phyloP scores from a whole-genome alignment of 1,284 basidiomycete species.

The Porodaedalea pini region DNA sequence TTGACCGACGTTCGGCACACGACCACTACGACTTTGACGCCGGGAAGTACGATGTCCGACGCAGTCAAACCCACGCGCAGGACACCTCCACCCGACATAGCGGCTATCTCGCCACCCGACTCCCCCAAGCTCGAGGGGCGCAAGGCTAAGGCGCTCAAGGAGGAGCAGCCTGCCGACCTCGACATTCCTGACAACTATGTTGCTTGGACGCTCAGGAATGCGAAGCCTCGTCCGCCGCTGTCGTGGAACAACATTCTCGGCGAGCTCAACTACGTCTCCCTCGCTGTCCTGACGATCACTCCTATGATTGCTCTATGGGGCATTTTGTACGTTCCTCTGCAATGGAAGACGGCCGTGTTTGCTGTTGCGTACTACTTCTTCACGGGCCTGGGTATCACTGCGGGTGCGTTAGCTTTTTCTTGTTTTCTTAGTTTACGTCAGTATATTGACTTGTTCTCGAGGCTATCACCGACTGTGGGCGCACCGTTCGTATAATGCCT shows the following conservation, averaged over 20 bases:
- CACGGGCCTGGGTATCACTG: conserved; percentile 63
- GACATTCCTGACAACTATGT: conserved; percentile 90
- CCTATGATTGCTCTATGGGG: conserved; percentile 73
- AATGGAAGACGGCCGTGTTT: conserved; percentile 69
- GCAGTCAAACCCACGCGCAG: conserved; percentile 22
- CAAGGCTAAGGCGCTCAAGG: conserved; percentile 30
- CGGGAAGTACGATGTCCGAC: conserved; percentile 14
- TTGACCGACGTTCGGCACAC: conserved; percentile 13
- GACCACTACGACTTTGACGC: not conserved
- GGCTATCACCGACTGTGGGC: conserved; percentile 95
- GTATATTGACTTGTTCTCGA: conserved; percentile 25
- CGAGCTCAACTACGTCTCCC: conserved; percentile 73
- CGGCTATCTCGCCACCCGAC: conserved; percentile 23
- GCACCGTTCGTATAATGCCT: conserved; percentile 89
- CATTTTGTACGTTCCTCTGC: conserved; percentile 50
- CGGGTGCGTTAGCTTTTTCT: conserved; percentile 29
- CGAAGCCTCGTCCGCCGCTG: conserved; percentile 75
- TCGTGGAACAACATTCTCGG: conserved; percentile 61
- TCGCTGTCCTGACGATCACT: conserved; percentile 64
- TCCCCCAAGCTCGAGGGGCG: conserved; percentile 20
- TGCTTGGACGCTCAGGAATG: conserved; percentile 74
- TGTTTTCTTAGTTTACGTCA: conserved; percentile 10
- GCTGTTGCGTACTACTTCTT: conserved; percentile 79
- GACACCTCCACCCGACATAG: conserved; percentile 25
- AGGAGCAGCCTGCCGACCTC: conserved; percentile 51